Conservation (phyloP, 2,329 filamentous ascomycete genomes). For the Teratosphaeria gauchensis region DNA sequence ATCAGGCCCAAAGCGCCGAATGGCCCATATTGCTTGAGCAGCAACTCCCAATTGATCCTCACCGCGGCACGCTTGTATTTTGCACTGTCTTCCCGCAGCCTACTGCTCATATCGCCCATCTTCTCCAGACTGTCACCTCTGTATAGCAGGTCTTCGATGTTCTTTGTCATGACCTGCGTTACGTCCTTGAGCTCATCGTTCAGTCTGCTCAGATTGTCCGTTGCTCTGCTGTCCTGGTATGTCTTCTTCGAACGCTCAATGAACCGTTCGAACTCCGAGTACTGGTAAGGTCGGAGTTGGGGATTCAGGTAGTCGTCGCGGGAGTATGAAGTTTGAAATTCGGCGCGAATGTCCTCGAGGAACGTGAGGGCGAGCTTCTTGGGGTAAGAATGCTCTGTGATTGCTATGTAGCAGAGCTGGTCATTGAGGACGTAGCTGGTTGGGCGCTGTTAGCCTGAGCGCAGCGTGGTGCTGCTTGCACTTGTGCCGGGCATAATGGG, state of each 20-base stretch:
- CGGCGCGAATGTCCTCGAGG: slow-evolving; percentile 79
- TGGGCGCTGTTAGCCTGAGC: slow-evolving; percentile 11
- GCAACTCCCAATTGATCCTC: slow-evolving; percentile 93
- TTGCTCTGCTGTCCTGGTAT: slow-evolving; percentile 84
- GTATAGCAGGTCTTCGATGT: slow-evolving; percentile 95
- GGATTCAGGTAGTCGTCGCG: slow-evolving; percentile 62
- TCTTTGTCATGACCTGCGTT: slow-evolving; percentile 99
- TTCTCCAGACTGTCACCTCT: slow-evolving; percentile 87
- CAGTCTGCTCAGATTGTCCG: slow-evolving; percentile 86
- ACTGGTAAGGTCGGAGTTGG: slow-evolving; percentile 79
- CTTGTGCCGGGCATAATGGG: neutral
- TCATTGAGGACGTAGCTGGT: slow-evolving; percentile 72
- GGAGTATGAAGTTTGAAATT: slow-evolving; percentile 83
- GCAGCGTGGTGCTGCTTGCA: neutral
- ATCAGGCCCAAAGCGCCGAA: slow-evolving; percentile 73
- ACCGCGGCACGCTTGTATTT: slow-evolving; percentile 92
- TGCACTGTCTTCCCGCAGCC: slow-evolving; percentile 81
- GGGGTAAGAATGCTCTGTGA: slow-evolving; percentile 87
- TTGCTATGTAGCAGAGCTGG: slow-evolving; percentile 82
- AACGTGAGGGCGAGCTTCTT: slow-evolving; percentile 98
- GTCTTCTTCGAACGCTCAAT: slow-evolving; percentile 87
- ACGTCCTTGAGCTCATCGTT: slow-evolving; percentile 97
- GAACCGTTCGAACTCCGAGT: slow-evolving; percentile 97
- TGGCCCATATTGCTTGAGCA: slow-evolving; percentile 93
- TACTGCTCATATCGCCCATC: slow-evolving; percentile 81